These are phyloP conservation scores for Trichoderma sp. DNA, from an alignment of 2,329 filamentous ascomycete species.

Conservation along the genomic window DNA sequence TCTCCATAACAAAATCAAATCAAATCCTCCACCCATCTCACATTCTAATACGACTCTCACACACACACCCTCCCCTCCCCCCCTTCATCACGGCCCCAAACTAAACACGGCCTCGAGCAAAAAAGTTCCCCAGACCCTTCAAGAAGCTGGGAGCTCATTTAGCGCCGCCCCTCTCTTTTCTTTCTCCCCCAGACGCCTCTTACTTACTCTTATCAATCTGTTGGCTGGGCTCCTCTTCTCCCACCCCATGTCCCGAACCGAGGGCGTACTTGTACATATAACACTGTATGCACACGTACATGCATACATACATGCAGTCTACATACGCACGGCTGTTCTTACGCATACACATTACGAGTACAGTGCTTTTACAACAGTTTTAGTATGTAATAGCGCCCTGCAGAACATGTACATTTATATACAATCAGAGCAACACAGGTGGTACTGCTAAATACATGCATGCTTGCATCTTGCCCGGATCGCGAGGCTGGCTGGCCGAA, in stretches of 20 bases:
- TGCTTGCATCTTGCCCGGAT: not conserved
- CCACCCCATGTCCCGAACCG: not conserved
- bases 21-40: not conserved
- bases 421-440: not conserved
- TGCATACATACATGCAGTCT: not conserved
- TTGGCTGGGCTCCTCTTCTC: not conserved
- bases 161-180: not conserved
- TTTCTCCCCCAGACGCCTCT: not conserved
- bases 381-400: not conserved
- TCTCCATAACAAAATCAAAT: not conserved
- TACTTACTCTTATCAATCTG: not conserved
- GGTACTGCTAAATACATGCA: not conserved
- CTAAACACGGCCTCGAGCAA: not conserved
- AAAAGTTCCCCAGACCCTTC: slow-evolving; percentile 16
- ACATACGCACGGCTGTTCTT: not conserved
- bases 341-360: not conserved
- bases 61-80: not conserved
- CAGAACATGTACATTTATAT: not conserved
- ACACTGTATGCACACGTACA: not conserved
- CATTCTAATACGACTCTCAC: not conserved
- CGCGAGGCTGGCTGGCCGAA: not conserved
- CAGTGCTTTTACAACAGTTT: not conserved
- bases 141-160: not conserved
- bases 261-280: not conserved
- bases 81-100: not conserved